A percentile compares a stretch with the other conserved stretches of the same genome.
Evolutionary conservation across 345 rosid species (phyloP).

Genomic region (Populus simonii): DNA sequence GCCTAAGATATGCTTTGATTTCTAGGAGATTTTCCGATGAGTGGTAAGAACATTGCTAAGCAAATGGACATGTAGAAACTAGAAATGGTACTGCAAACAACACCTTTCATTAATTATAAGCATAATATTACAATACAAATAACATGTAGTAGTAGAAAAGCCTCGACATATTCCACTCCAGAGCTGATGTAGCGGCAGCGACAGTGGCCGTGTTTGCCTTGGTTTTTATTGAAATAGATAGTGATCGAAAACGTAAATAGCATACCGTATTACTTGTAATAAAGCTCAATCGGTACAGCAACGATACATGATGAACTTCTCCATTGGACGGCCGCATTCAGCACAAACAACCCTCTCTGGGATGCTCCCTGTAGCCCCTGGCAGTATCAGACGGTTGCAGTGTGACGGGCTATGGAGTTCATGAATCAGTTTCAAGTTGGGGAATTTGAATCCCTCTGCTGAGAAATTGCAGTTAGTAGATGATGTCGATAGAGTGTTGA

Average conservation of each 20-base stretch:
- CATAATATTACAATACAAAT: neutral
- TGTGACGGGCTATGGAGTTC: constrained; percentile 36
- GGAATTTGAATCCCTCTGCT: neutral
- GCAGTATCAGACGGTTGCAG: constrained; percentile 55
- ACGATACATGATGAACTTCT: constrained; percentile 57
- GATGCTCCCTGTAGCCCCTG: constrained; percentile 35
- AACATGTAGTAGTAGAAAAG: neutral
- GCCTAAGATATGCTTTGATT: neutral
- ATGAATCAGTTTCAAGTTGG: neutral
- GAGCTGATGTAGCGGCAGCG: neutral
- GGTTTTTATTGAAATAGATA: neutral
- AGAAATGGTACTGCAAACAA: neutral
- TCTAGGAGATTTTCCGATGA: neutral
- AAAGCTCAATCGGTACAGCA: constrained; percentile 51
- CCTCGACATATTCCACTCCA: neutral
- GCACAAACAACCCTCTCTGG: constrained; percentile 55
- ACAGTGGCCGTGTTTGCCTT: neutral
- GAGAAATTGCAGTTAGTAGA: neutral
- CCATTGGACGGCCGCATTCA: constrained; percentile 53
- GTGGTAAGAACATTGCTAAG: neutral
- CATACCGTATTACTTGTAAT: too few species aligned
- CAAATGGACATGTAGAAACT: neutral
- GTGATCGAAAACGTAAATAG: neutral
- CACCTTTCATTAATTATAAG: neutral
- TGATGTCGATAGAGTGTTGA: neutral